Evolutionary conservation across 371 early-diverging fungal species (phyloP), one percentile per base, ranked within the genome.

Genomic region (Apophysomyces elegans): DNA sequence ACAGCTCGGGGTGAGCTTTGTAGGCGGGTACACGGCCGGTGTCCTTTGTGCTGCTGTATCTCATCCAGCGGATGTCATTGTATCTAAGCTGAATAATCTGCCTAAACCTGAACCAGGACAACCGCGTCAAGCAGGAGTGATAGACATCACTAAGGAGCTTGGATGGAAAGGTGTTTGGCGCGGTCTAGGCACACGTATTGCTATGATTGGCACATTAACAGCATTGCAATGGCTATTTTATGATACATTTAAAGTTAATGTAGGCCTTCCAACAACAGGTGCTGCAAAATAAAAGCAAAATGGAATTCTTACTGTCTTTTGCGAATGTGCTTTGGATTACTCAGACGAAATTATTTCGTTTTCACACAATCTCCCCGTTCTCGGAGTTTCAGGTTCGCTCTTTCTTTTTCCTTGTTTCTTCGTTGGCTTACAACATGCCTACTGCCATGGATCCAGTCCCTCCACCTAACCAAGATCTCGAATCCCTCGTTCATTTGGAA

Each of bases 1-100:
- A 74, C 94, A 95, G 64, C 36, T 95, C 50, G 91, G 89, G 59
- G 89, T 96, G 62, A 88, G 93, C 68, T 89, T 95, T 73, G 86
- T 87, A 7, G 91, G 91, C 62, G 97, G 97, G 67, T 90, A 94
- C 80, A 88, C 87, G 76, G 96, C 96, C 41, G 97, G 97, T 79
- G 76, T 95, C 66, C 86, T 93, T 66, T 93, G 93, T 75, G 96
- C 97, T 54, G 85, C 95, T 64, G 91, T 97, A 32, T 95, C 96
- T 26, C 97, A 97, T 79, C 98, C 98, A 14, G 98, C 98, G 61
- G 98, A 97, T 79, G 93, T 96, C 0, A 74, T 96, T 44, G 88
- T 96, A 39, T 96, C 96, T 65, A 91, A 96, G 83, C 84, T 98
- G 43, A 89, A 90, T 81, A 87, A 80, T 79, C 81, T 73, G 76